Percentiles rank a stretch among this genome's conserved stretches.
Evolutionary conservation across 495 filamentous ascomycete species (phyloP).

Genomic region (Podospora pseudoanserina): DNA sequence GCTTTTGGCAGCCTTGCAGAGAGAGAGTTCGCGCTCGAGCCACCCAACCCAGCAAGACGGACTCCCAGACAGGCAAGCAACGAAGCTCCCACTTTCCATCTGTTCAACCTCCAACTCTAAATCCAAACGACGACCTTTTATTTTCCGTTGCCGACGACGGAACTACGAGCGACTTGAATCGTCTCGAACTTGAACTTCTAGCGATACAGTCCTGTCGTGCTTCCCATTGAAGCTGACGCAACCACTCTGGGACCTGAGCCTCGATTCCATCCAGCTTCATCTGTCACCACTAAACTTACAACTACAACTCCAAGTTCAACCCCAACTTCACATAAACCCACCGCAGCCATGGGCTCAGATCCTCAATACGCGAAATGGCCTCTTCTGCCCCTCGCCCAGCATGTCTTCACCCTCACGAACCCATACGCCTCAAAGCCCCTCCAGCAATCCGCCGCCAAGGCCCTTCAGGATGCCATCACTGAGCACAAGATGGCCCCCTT

Average conservation of each 20-base stretch:
- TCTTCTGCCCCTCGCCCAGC: constrained; percentile 84
- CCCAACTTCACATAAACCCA: constrained; percentile 9
- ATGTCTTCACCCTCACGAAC: constrained; percentile 96
- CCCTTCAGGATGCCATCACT: constrained; percentile 85
- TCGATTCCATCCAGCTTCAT: not conserved
- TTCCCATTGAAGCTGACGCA: constrained; percentile 7
- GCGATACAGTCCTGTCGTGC: not conserved
- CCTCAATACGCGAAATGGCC: constrained; percentile 96
- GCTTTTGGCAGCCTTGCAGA: constrained; percentile 24
- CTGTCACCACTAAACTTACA: not conserved
- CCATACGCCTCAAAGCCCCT: constrained; percentile 64
- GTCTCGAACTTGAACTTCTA: constrained; percentile 11
- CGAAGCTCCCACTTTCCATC: constrained; percentile 16
- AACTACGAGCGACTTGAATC: not conserved
- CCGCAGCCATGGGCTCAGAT: constrained; percentile 78
- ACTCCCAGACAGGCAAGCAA: constrained; percentile 1
- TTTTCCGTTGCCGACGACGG: not conserved
- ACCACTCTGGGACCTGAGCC: not conserved
- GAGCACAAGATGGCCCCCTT: constrained; percentile 96
- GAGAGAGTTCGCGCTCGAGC: constrained; percentile 16
- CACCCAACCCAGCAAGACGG: constrained; percentile 7
- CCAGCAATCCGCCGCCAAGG: constrained; percentile 72
- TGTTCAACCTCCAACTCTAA: constrained; percentile 5
- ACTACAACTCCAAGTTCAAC: not conserved
- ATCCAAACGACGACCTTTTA: not conserved